phyloP scores from a whole-genome alignment of 148 eudicot genomes.

The Pharnaceum exiguum region DNA sequence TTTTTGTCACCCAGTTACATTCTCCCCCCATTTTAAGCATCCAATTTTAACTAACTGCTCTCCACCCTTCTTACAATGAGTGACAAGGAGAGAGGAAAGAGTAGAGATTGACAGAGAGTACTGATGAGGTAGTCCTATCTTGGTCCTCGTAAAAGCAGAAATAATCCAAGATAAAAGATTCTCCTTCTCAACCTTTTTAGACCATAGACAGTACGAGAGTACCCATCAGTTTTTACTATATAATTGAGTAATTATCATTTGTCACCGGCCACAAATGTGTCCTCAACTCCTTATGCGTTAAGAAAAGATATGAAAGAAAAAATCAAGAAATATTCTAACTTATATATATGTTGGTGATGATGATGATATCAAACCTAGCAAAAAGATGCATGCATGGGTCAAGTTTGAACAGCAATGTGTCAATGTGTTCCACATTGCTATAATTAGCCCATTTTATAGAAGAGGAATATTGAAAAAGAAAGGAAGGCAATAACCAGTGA shows the following conservation, averaged over 20 bases:
- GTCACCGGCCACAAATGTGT: not conserved
- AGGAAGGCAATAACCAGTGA: constrained; percentile 11
- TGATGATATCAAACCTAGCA: constrained; percentile 11
- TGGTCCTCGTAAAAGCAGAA: constrained; percentile 41
- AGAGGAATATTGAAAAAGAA: not conserved
- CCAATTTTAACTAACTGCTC: constrained; percentile 11
- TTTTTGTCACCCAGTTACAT: constrained; percentile 5
- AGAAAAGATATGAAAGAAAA: not conserved
- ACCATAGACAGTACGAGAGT: not conserved
- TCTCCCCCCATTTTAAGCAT: constrained; percentile 5
- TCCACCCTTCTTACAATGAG: not conserved
- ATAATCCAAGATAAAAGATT: constrained; percentile 28
- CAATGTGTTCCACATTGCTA: constrained; percentile 20
- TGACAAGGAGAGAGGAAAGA: constrained; percentile 2
- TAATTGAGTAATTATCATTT: constrained; percentile 22
- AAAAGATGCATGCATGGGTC: constrained; percentile 25
- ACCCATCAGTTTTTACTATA: not conserved
- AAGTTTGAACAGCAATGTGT: constrained; percentile 26
- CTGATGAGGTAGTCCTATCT: constrained; percentile 9
- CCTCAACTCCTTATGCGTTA: not conserved
- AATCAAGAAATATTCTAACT: too few relatives aligned
- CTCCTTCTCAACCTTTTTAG: constrained; percentile 33
- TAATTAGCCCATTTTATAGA: constrained; percentile 19
- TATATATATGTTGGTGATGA: not conserved
- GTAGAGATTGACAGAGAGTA: constrained; percentile 9